Evolutionary conservation across 2,329 filamentous ascomycete genomes (phyloP).

Genomic region (Pyrenochaeta sp.): DNA sequence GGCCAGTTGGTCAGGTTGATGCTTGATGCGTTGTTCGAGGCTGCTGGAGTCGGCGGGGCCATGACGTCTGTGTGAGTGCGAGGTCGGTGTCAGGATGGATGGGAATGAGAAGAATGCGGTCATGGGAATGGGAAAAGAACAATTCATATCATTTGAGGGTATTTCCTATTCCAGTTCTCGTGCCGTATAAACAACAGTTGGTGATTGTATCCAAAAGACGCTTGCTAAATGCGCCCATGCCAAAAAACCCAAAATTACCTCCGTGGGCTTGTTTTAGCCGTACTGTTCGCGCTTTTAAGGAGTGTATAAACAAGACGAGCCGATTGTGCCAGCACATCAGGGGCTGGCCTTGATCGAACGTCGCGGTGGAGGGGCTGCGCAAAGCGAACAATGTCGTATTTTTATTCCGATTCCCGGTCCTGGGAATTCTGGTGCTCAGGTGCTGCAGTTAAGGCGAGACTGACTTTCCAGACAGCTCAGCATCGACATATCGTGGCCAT

Average conservation of each 20-base stretch:
- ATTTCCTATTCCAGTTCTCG: conserved; percentile 16
- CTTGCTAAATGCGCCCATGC: conserved; percentile 6
- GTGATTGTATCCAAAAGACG: conserved; percentile 8
- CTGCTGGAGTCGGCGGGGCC: too few species aligned
- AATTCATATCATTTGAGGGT: conserved; percentile 15
- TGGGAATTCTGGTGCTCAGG: too few species aligned
- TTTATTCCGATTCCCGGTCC: too few species aligned
- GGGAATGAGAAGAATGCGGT: neutral
- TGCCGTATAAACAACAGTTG: conserved; percentile 4
- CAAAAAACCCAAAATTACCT: conserved; percentile 1
- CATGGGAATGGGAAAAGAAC: neutral
- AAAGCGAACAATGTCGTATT: too few species aligned
- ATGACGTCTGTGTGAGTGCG: too few species aligned
- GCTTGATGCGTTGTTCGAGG: too few species aligned
- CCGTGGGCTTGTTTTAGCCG: neutral
- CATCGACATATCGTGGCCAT: conserved; percentile 46
- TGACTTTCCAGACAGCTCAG: conserved; percentile 34
- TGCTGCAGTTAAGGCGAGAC: conserved; percentile 21
- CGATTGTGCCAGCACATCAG: neutral
- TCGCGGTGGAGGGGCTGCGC: neutral
- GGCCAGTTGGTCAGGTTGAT: too few species aligned
- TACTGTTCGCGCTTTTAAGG: neutral
- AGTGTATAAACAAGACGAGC: conserved; percentile 1
- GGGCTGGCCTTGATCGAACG: neutral
- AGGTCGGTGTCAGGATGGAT: too few species aligned